phyloP scores from a whole-genome alignment of 768 basidiomycete species.

The Terana coerulea region DNA sequence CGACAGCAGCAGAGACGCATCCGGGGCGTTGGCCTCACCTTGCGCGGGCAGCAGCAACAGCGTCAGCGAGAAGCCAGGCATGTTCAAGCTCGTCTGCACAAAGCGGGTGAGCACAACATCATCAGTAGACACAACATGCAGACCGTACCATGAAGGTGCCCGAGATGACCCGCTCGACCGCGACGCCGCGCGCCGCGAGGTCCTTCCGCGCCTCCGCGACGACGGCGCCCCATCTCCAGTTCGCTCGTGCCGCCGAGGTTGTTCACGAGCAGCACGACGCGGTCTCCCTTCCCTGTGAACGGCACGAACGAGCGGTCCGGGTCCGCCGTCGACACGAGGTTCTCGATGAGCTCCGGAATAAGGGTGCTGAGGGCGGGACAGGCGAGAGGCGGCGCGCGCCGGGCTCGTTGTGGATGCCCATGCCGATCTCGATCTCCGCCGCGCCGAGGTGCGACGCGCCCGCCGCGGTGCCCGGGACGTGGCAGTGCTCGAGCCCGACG shows the following conservation, averaged over 20 bases:
- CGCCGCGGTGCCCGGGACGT: conserved; percentile 76
- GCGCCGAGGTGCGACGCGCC: conserved; percentile 49
- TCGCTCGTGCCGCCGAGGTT: conserved; percentile 86
- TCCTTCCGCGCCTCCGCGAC: conserved; percentile 55
- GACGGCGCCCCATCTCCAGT: conserved; percentile 72
- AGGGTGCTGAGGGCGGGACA: conserved; percentile 69
- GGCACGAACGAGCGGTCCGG: conserved; percentile 74
- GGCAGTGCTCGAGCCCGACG: conserved; percentile 85
- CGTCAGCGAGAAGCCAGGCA: conserved; percentile 89
- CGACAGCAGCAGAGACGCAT: conserved; percentile 41
- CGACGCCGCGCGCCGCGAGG: conserved; percentile 54
- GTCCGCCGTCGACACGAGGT: conserved; percentile 70
- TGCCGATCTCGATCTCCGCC: conserved; percentile 81
- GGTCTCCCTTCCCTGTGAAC: conserved; percentile 62
- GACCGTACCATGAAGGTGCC: conserved; percentile 89
- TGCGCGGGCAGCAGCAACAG: conserved; percentile 66
- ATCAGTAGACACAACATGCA: conserved; percentile 2
- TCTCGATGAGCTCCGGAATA: conserved; percentile 62
- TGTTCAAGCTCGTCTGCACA: conserved; percentile 78
- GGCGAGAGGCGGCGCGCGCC: conserved; percentile 67
- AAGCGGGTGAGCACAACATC: not conserved
- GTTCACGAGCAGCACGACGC: conserved; percentile 79
- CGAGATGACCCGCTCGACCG: conserved; percentile 57
- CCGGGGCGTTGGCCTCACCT: conserved; percentile 35
- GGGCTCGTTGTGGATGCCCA: conserved; percentile 91